phyloP scores from a whole-genome alignment of 2,329 filamentous ascomycete species.

The Aureobasidium mangrovei region DNA sequence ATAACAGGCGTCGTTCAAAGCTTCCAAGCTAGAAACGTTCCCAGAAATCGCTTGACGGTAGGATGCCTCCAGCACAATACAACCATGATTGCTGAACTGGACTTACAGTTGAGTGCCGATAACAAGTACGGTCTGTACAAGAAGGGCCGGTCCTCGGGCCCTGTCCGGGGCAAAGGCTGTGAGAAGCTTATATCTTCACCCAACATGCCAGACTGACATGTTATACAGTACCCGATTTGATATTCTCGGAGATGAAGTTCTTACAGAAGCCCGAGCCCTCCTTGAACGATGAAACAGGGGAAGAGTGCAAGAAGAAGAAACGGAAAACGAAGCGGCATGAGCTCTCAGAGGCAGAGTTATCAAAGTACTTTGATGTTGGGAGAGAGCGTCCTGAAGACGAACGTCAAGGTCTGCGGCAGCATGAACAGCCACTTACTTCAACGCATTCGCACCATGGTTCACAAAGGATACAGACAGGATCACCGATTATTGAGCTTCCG shows the following conservation, averaged over 20 bases:
- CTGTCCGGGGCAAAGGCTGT: slow-evolving; percentile 34
- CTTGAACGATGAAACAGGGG: slow-evolving; percentile 21
- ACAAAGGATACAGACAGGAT: not conserved
- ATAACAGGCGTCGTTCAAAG: slow-evolving; percentile 32
- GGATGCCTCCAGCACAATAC: not conserved
- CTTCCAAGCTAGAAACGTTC: slow-evolving; percentile 38
- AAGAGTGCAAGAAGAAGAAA: slow-evolving; percentile 22
- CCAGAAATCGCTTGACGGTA: slow-evolving; percentile 40
- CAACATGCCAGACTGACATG: slow-evolving; percentile 20
- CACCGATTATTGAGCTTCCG: slow-evolving; percentile 25
- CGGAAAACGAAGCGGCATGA: slow-evolving; percentile 22
- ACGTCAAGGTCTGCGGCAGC: not conserved
- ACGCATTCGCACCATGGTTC: not conserved
- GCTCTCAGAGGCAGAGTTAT: slow-evolving; percentile 35
- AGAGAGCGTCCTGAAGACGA: slow-evolving; percentile 21
- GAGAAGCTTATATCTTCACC: slow-evolving; percentile 22
- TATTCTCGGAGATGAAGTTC: slow-evolving; percentile 45
- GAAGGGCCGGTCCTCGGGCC: slow-evolving; percentile 40
- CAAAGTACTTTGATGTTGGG: slow-evolving; percentile 35
- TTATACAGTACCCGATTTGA: slow-evolving; percentile 42
- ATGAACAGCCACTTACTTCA: not conserved
- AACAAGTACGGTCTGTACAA: slow-evolving; percentile 39
- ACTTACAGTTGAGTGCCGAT: not conserved
- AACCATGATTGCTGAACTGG: not conserved
- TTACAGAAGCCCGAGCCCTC: slow-evolving; percentile 30